Percentiles rank a stretch among this genome's conserved stretches.
Evolutionary conservation across 2,329 filamentous ascomycete genomes (phyloP).

Genomic region (Scedosporium boydii): DNA sequence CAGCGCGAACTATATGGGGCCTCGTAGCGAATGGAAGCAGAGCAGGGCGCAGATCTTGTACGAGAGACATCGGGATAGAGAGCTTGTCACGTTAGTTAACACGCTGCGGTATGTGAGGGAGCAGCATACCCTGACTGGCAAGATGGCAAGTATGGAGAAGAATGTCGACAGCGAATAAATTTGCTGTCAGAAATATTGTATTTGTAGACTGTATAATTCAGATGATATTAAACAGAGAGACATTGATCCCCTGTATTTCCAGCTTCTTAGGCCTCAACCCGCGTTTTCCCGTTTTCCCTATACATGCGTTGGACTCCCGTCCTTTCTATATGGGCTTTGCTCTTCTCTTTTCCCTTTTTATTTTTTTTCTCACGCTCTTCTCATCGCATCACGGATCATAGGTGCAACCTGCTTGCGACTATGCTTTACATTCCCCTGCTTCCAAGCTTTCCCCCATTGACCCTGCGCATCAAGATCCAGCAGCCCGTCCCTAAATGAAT

Average conservation of each 20-base stretch:
- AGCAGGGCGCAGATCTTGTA: not conserved
- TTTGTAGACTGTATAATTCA: not conserved
- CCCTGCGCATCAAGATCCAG: constrained; percentile 29
- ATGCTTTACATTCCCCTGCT: constrained; percentile 50
- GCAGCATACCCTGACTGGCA: not conserved
- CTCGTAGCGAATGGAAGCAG: not conserved
- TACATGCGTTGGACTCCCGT: not conserved
- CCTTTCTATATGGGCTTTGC: too few species aligned
- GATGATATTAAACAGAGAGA: not conserved
- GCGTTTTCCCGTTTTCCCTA: not conserved
- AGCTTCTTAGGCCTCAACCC: not conserved
- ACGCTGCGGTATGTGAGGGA: not conserved
- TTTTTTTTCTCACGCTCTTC: too few species aligned
- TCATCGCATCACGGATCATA: constrained; percentile 48
- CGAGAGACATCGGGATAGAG: not conserved
- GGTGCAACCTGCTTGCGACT: constrained; percentile 63
- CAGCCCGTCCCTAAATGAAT: constrained; percentile 39
- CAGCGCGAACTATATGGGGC: constrained; percentile 14
- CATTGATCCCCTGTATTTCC: not conserved
- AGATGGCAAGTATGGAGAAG: too few species aligned
- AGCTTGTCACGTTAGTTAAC: constrained; percentile 4
- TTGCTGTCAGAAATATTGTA: too few species aligned
- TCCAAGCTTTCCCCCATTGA: constrained; percentile 53
- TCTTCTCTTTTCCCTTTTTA: not conserved
- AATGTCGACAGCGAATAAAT: too few species aligned